These are phyloP conservation scores for Solanum aculeatissimum DNA, from an alignment of 305 asterid genomes.

Conservation along the genomic window DNA sequence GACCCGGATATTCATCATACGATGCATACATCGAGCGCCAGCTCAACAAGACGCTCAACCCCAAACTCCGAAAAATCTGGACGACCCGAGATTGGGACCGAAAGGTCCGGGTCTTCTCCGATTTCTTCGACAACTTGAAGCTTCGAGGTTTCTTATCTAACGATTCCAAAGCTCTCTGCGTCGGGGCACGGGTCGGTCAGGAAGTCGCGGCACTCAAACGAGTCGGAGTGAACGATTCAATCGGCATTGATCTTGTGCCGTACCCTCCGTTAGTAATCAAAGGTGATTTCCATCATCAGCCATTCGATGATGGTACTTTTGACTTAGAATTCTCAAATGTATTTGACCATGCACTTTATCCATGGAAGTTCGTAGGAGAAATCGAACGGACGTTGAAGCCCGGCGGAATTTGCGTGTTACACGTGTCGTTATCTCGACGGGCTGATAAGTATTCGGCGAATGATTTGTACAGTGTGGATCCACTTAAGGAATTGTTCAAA, in stretches of 20 bases:
- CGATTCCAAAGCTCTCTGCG: slow-evolving; percentile 38
- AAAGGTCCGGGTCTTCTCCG: slow-evolving; percentile 35
- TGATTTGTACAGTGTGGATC: slow-evolving; percentile 54
- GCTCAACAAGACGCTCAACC: slow-evolving; percentile 70
- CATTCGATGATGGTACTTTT: slow-evolving; percentile 32
- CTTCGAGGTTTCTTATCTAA: slow-evolving; percentile 21
- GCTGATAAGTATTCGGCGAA: slow-evolving; percentile 74
- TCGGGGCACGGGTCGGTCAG: slow-evolving; percentile 70
- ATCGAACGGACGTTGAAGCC: slow-evolving; percentile 47
- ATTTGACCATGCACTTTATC: slow-evolving; percentile 72
- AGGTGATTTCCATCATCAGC: slow-evolving; percentile 54
- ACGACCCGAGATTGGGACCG: slow-evolving; percentile 60
- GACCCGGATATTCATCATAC: slow-evolving; percentile 47
- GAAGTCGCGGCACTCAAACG: slow-evolving; percentile 52
- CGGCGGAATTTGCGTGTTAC: slow-evolving; percentile 53
- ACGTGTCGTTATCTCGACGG: slow-evolving; percentile 47
- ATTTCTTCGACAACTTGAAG: slow-evolving; percentile 30
- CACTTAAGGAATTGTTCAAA: slow-evolving; percentile 46
- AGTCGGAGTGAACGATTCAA: slow-evolving; percentile 41
- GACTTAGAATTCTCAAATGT: slow-evolving; percentile 72
- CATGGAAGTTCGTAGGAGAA: slow-evolving; percentile 48
- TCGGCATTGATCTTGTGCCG: slow-evolving; percentile 61
- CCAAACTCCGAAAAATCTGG: slow-evolving; percentile 60
- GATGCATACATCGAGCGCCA: slow-evolving; percentile 48
- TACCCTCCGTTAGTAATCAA: slow-evolving; percentile 43